Base-by-base conservation (phyloP, 345 rosid species). In the Cardamine resedifolia region DNA sequence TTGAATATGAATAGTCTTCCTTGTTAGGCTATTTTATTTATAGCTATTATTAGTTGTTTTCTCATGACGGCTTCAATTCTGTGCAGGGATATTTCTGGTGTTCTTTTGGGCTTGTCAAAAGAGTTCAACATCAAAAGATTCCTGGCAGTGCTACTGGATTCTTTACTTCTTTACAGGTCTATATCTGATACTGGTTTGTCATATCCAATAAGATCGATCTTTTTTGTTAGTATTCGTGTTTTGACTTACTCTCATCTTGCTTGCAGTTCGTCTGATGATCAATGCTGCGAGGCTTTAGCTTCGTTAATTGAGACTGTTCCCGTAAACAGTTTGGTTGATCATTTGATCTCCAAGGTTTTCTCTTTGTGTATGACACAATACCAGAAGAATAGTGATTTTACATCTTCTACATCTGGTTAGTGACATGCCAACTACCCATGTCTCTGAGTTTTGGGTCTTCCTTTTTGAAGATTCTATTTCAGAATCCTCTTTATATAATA, bases 41-140 rank as follows among this genome's bases (percentile, higher is more conserved):
- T 23, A 70, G 34, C 15, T 21, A n/a, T 48, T 27, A 26, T 12
- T 53, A 27, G 31, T 49, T 4, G 43, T 53, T 47, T 66, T 36
- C 53, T 51, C 59, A 58, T 21, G 30, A 43, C 57, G 64, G 60
- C 28, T 47, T 61, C 15, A 72, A 34, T 61, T 50, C 61, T 77
- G 62, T 69, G 58, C 63, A 95, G 99, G 83, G 88, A 85, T 76
- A 73, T 88, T 56, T 75, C 83, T 47, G 86, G 76, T 51, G 73
- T 88, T 75, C 91, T 95, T 68, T 66, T 72, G 73, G 88, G 77
- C 64, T 74, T 95, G 59, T 88, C 96, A 24, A 75, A 80, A 76
- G 96, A 85, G 79, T 95, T 88, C 76, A 86, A 86, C 64, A 81
- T 88, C 28, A 91, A 90, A 75, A 88, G 72, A 59, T 95, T 95